Base-by-base conservation (phyloP, 2,329 filamentous ascomycete genomes). In the Microascus cirrosus region DNA sequence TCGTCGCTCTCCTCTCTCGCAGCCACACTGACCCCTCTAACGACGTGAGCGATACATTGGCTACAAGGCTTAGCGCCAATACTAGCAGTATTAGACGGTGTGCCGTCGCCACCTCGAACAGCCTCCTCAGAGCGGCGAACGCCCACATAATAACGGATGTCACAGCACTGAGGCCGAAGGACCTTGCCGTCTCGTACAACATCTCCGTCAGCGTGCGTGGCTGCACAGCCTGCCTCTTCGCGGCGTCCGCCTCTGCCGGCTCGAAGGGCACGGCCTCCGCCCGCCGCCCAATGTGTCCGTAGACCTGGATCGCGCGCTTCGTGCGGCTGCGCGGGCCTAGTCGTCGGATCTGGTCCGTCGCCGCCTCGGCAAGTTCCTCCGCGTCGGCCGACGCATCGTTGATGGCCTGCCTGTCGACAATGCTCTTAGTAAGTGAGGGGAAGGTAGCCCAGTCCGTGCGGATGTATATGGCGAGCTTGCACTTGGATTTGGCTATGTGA, bases 401-500 rank as follows among this genome's bases (percentile, higher is more conserved):
- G 45, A 91, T 78, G 18, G 92, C 93, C 71, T 86, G 83, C 8
- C 81, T 75, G 69, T 86, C 81, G n/a, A 87, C 77, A 58, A 87
- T 69, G 54, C 76, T 79, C 68, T 82, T 83, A 18, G 79, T 80
- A 50, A 86, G 73, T 0, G 79, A 76, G 12, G 85, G 85, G 57
- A 81, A 76, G 62, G 84, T 87, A 28, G 83, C 79, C 94, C 94
- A 97, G 64, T 90, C 88, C n/a, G 96, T 83, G 65, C 87, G 88
- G 57, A 86, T 89, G 71, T 90, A 95, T 51, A 97, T 83, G 28
- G 91, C 87, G 58, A 99, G 81, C 73, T 94, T 96, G 71, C 90
- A 95, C 69, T 87, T 91, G 13, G 89, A 91, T 73, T 97, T 97
- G 56, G 90, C 85, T 60, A 93, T 81, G 67, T 97, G 90, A 2